Percentiles rank a stretch among this genome's conserved stretches.
phyloP scores from a whole-genome alignment of 2,329 filamentous ascomycete genomes.

The Xylaria sp. region DNA sequence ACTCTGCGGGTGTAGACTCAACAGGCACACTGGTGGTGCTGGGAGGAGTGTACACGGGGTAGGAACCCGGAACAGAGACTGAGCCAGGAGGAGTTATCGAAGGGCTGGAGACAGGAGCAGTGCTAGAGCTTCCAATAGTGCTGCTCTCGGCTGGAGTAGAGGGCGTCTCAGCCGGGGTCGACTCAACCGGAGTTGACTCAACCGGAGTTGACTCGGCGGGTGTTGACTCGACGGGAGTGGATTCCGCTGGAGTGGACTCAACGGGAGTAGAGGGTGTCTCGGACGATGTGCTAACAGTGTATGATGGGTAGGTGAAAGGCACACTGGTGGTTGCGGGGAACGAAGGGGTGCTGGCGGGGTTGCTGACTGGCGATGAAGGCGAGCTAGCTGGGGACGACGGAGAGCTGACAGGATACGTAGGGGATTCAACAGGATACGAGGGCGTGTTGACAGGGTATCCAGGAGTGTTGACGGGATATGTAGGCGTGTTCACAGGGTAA shows the following conservation, averaged over 20 bases:
- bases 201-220: slow-evolving; percentile 27
- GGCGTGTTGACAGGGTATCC: slow-evolving; percentile 40
- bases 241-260: slow-evolving; percentile 20
- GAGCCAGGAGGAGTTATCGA: slow-evolving; percentile 20
- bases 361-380: slow-evolving; percentile 34
- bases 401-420: slow-evolving; percentile 36
- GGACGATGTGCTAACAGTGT: slow-evolving; percentile 7
- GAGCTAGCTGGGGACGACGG: slow-evolving; percentile 40
- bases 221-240: slow-evolving; percentile 29
- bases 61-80: slow-evolving; percentile 26
- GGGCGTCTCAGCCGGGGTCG: slow-evolving; percentile 29
- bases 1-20: slow-evolving; percentile 19
- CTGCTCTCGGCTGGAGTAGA: slow-evolving; percentile 26
- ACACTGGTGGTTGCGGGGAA: slow-evolving; percentile 2
- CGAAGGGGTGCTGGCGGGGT: slow-evolving; percentile 4
- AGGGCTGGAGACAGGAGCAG: slow-evolving; percentile 19
- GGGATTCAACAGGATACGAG: slow-evolving; percentile 39
- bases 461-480: slow-evolving; percentile 40
- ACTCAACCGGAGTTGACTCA: slow-evolving; percentile 25
- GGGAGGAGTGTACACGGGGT: slow-evolving; percentile 30
- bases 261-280: slow-evolving; percentile 20
- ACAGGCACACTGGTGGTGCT: slow-evolving; percentile 33
- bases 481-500: slow-evolving; percentile 39
- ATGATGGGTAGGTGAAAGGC: slow-evolving; percentile 16
- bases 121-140: slow-evolving; percentile 23